A percentile compares a stretch with the other conserved stretches of the same genome.
These are phyloP conservation scores for Pyrenophora seminiperda DNA, from an alignment of 2,329 filamentous ascomycete species.

Conservation along the genomic window DNA sequence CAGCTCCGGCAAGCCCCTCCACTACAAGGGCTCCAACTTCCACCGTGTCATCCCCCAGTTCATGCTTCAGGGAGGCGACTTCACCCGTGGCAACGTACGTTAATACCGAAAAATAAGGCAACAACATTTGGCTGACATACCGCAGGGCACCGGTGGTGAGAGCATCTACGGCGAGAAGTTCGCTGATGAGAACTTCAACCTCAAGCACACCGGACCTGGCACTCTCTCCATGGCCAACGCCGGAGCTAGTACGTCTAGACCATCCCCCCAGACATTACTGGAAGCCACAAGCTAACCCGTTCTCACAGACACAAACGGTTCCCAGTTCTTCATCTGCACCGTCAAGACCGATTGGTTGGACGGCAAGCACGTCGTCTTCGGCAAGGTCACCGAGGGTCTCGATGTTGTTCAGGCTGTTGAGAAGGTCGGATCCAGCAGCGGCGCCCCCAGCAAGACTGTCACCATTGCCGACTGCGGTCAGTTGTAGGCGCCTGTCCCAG, in stretches of 20 bases:
- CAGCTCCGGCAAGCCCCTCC: slow-evolving; percentile 80
- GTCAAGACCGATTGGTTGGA: slow-evolving; percentile 84
- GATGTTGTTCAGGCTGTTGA: slow-evolving; percentile 34
- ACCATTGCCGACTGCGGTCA: slow-evolving; percentile 34
- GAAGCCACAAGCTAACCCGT: not conserved
- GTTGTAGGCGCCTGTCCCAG: slow-evolving; percentile 17
- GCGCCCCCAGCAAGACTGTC: slow-evolving; percentile 28
- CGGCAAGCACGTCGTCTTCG: slow-evolving; percentile 83
- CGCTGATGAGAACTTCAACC: slow-evolving; percentile 89
- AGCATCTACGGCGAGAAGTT: slow-evolving; percentile 98
- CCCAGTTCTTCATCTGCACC: slow-evolving; percentile 97
- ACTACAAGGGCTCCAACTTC: slow-evolving; percentile 90
- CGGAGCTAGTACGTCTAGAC: slow-evolving; percentile 60
- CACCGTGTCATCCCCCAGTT: slow-evolving; percentile 98
- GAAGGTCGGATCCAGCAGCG: slow-evolving; percentile 29
- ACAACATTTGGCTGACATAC: slow-evolving; percentile 16
- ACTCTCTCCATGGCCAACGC: slow-evolving; percentile 97
- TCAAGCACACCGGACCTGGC: slow-evolving; percentile 92
- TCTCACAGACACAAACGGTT: slow-evolving; percentile 77
- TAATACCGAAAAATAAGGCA: not conserved
- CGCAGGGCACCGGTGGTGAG: slow-evolving; percentile 72
- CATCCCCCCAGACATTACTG: too few relatives aligned
- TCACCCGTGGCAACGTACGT: slow-evolving; percentile 87
- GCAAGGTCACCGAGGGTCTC: slow-evolving; percentile 62
- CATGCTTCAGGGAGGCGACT: slow-evolving; percentile 98